A percentile compares a stretch with the other conserved stretches of the same genome.
Evolutionary conservation across 108 stramenopile genomes (phyloP).

Genomic region (Cylindrotheca closterium): DNA sequence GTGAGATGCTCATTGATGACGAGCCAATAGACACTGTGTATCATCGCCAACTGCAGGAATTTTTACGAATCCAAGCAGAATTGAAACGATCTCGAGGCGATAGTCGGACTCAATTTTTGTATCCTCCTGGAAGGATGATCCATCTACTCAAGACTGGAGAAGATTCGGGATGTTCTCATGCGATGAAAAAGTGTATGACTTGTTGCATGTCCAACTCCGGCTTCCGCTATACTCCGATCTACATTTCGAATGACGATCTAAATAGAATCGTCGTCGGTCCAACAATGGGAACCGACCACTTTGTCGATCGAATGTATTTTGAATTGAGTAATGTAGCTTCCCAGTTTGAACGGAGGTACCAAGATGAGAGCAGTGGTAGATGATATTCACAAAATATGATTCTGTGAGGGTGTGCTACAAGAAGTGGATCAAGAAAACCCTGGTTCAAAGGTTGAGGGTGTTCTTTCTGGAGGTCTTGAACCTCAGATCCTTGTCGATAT

Average conservation of each 20-base stretch:
- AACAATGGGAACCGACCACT: constrained; percentile 89
- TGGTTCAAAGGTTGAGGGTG: too few species aligned
- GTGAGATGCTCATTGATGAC: constrained; percentile 23
- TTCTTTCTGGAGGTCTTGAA: too few species aligned
- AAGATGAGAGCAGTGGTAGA: too few species aligned
- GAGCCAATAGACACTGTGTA: constrained; percentile 50
- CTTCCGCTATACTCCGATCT: constrained; percentile 76
- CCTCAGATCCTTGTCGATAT: too few species aligned
- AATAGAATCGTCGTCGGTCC: constrained; percentile 86
- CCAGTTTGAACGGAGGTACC: background rate
- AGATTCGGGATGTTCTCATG: constrained; percentile 42
- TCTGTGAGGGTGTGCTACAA: too few species aligned
- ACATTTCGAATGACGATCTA: constrained; percentile 80
- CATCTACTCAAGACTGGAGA: constrained; percentile 88
- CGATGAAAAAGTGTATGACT: constrained; percentile 51
- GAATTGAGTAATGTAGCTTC: constrained; percentile 55
- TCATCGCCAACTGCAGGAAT: constrained; percentile 62
- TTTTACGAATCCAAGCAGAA: constrained; percentile 63
- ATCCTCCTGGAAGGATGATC: constrained; percentile 80
- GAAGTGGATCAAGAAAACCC: too few species aligned
- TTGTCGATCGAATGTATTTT: constrained; percentile 75
- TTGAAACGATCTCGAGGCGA: constrained; percentile 58
- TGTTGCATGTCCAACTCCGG: constrained; percentile 78
- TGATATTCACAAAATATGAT: too few species aligned
- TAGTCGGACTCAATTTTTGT: constrained; percentile 46